Base-by-base conservation (phyloP, 116 monocot species). In the Phalaenopsis hybrid region DNA sequence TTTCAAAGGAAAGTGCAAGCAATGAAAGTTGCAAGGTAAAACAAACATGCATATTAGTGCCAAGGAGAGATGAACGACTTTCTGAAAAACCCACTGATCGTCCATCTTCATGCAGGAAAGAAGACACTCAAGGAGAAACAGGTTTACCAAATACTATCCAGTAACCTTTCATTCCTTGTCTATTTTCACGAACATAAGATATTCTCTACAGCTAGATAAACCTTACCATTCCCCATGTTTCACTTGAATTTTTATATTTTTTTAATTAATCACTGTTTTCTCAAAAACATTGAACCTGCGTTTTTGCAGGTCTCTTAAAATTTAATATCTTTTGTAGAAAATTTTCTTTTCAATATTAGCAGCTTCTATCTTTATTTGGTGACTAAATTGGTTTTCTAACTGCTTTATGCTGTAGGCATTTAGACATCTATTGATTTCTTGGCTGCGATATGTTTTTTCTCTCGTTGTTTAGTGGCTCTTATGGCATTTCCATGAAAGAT, bases 1-100 rank as follows among this genome's bases (percentile, higher is more conserved):
- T 92, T 49, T 52, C 88, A 46, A 86, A 81, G 78, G 92, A 92
- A 8, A 75, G 63, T 81, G 52, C 75, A 23, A 90, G 83, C 78
- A 81, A 69, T 57, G 48, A 59, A 52, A 69, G 25, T 73, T 43
- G 85, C 21, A 92, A 92, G 82, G 92, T 90, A 25, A 90, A 85
- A 41, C 81, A 85, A 74, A 83, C 78, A 15, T 79, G 81, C 25
- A 88, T 88, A 68, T 81, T 92, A 78, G 67, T 79, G 50, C 57
- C 86, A 61, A 90, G 84, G 72, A 79, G 84, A 72, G 92, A 85
- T 15, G 87, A 84, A 73, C 75, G 65, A 6, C 41, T 33, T 45
- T 11, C 43, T 70, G 89, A 90, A 51, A 88, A 84, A 89, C 18
- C 57, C 80, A 16, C 17, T 55, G 55, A 72, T 52, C 59, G 49